Evolutionary conservation across 257 asterid species (phyloP), one percentile per base, ranked within the genome.

Genomic region (Fraxinus anomala): DNA sequence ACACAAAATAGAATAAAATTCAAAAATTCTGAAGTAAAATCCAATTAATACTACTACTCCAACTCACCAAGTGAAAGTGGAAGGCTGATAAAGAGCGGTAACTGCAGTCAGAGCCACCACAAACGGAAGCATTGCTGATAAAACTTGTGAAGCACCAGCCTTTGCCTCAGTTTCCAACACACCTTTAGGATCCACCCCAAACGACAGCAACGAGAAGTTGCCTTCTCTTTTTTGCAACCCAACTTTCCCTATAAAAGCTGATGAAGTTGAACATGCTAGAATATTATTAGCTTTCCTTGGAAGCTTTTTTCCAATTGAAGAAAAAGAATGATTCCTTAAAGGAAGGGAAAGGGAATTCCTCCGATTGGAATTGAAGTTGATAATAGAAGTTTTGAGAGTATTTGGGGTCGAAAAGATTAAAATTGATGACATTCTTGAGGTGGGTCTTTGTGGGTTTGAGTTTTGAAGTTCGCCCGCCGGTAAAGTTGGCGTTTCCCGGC

Each of bases 21-120:
- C 2, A 36, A 72, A 56, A 47, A 13, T 3, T 30, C 14, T 9
- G 63, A 13, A 40, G 1, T 17, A 19, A 37, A 56, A 65, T 19
- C 11, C 17, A 68, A 47, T 33, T 5, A 17, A 61, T 11, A 61
- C 82, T 5, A 74, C 80, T 10, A 74, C 80, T 28, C 61, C 11
- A 65, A 79, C 92, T 81, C 70, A 96, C 99, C 99, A 96, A 77
- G 99, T 89, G 82, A 93, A 96, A 74, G 97, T 93, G n/a, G 92
- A 87, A 75, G 99, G 98, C 77, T 88, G 90, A 72, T 89, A 85
- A 67, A 96, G 98, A 66, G 99, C 97, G 69, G 97, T 89, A 49
- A 90, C 85, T 2, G 97, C 96, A n/a, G 98, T 96, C 24, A 91
- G 85, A 37, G 92, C 96, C 72, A 96, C 98, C 69, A 93, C 98